These are phyloP conservation scores for Volvox reticuliferus DNA, from an alignment of 139 green algal genomes.

Conservation along the genomic window DNA sequence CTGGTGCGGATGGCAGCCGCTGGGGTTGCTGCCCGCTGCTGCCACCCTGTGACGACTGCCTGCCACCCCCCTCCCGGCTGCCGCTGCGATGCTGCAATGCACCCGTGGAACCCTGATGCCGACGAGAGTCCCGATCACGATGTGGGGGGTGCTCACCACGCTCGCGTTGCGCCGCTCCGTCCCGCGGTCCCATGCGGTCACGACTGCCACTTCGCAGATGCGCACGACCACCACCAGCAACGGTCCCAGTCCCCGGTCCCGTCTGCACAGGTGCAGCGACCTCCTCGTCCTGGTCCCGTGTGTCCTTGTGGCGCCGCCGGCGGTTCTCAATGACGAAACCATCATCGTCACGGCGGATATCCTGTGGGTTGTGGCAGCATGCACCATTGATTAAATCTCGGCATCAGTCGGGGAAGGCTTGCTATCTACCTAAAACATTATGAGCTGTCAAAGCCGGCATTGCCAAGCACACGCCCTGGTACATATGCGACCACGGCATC, in stretches of 20 bases:
- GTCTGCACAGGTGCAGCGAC: neutral
- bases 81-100: neutral
- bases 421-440: too few species aligned
- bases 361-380: neutral
- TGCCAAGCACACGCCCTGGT: too few species aligned
- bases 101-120: neutral
- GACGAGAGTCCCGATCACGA: neutral
- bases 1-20: neutral
- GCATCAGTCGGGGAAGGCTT: too few species aligned
- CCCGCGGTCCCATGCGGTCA: conserved; percentile 15
- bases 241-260: too few species aligned
- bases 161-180: neutral
- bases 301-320: conserved; percentile 42
- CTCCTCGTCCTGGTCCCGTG: conserved; percentile 41
- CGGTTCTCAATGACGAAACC: conserved; percentile 41
- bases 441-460: too few species aligned
- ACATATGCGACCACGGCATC: too few species aligned
- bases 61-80: neutral
- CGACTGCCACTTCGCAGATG: conserved; percentile 37
- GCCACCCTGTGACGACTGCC: neutral
- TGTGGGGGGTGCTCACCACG: neutral
- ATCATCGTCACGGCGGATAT: neutral
- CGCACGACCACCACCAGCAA: neutral
- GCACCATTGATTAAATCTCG: too few species aligned
- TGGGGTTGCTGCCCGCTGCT: neutral